phyloP scores from a whole-genome alignment of 768 basidiomycete genomes.

The Paxillus rubicundulus region DNA sequence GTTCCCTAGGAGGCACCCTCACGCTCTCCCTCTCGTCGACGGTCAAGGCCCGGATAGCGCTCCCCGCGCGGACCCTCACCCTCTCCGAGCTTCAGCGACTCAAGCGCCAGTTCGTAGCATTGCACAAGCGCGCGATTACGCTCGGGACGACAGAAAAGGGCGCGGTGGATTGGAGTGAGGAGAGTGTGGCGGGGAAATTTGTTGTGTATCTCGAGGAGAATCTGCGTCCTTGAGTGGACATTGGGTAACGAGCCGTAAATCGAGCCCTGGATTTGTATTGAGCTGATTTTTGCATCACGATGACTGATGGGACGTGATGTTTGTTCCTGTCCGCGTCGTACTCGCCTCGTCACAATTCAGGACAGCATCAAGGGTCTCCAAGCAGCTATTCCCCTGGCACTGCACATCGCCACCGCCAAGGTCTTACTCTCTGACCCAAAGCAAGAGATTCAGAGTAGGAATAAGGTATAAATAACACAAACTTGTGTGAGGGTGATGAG shows the following conservation, averaged over 20 bases:
- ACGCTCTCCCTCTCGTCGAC: constrained; percentile 37
- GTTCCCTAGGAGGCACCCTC: constrained; percentile 47
- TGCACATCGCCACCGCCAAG: too few relatives aligned
- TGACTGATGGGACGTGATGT: too few relatives aligned
- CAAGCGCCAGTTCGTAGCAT: constrained; percentile 87
- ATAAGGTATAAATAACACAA: too few relatives aligned
- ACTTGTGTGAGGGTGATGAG: too few relatives aligned
- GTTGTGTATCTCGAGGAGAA: constrained; percentile 70
- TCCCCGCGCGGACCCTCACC: constrained; percentile 72
- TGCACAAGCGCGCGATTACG: constrained; percentile 87
- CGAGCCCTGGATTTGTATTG: too few relatives aligned
- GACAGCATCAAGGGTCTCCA: too few relatives aligned
- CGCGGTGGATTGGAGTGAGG: constrained; percentile 72
- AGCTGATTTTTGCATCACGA: too few relatives aligned
- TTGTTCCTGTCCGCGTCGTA: too few relatives aligned
- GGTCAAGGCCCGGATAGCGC: constrained; percentile 47
- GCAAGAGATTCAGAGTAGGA: too few relatives aligned
- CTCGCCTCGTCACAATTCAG: too few relatives aligned
- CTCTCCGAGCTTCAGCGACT: constrained; percentile 85
- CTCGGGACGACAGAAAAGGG: constrained; percentile 80
- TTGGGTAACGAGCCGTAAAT: background rate
- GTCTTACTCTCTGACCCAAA: too few relatives aligned
- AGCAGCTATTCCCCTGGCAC: too few relatives aligned
- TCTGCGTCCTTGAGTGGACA: constrained; percentile 40
- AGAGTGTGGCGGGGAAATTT: constrained; percentile 69